Conservation (phyloP, 306 rosid genomes). For the Vigna unguiculata region DNA sequence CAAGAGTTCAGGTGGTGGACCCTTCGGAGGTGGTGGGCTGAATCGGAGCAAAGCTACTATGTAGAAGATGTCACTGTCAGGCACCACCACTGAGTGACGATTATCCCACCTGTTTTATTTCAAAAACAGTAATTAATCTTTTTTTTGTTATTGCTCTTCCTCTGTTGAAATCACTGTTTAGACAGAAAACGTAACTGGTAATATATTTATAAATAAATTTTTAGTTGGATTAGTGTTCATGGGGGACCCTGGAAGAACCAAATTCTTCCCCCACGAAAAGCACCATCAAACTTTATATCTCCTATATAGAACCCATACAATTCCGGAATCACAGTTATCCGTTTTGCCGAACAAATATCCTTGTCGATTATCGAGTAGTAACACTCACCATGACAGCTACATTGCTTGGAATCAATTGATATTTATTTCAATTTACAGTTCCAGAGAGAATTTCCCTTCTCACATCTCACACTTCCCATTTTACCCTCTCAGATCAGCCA, state of each 20-base stretch:
- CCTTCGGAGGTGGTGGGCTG: slow-evolving; percentile 20
- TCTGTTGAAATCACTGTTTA: background rate
- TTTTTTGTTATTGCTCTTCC: too few species aligned
- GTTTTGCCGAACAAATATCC: background rate
- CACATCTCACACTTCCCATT: background rate
- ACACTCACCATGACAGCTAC: slow-evolving; percentile 1
- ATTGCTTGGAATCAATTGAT: slow-evolving; percentile 6
- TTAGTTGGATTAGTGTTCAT: background rate
- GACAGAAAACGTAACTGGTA: background rate
- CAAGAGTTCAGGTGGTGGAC: background rate
- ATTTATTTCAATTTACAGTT: slow-evolving; percentile 13
- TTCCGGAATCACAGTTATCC: slow-evolving; percentile 12
- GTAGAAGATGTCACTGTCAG: slow-evolving; percentile 23
- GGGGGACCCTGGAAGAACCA: slow-evolving; percentile 24
- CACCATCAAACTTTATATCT: slow-evolving; percentile 3
- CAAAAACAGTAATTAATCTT: background rate
- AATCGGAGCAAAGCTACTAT: slow-evolving; percentile 26
- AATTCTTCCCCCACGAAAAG: slow-evolving; percentile 12
- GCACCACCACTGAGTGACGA: slow-evolving; percentile 21
- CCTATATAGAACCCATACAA: slow-evolving; percentile 16
- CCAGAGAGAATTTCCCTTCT: background rate
- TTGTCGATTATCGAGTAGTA: background rate
- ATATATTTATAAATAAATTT: background rate
- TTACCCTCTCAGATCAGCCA: slow-evolving; percentile 1
- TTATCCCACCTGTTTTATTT: slow-evolving; percentile 16